Base-by-base conservation (phyloP, 2,329 filamentous ascomycete genomes). In the Talaromyces atroroseus region DNA sequence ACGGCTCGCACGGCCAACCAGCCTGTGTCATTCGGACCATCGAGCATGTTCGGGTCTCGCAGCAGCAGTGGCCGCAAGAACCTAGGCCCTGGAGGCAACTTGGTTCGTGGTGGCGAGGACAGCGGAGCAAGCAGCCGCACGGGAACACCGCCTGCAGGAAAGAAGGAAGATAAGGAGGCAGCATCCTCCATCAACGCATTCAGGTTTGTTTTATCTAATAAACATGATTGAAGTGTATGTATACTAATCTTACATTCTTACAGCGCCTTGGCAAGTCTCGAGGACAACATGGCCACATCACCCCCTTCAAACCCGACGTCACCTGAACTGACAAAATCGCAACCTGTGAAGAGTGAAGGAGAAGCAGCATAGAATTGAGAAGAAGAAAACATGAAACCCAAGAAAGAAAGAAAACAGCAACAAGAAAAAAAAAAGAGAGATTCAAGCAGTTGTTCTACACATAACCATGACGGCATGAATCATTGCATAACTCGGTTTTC, bases 111-210 rank as follows among this genome's bases (percentile, higher is more conserved):
- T 60, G 86, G 85, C 59, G 91, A 95, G 66, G 91, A 95, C 65
- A 96, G 92, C 60, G 89, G 85, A 65, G 84, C 87, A 63, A 95
- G 90, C 55, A 96, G 92, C 59, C 86, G 94, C 64, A 95, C 90
- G 56, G 90, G 89, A 66, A 97, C 92, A 49, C 92, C 92, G 55
- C 89, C 91, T 47, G 79, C 80, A 23, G 78, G 80, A 65, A 83
- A 84, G 66, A 84, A 86, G 72, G 79, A 84, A 63, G 76, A 80
- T 60, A 81, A 82, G 69, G 76, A 80, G 60, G 82, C 82, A 66
- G 81, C 82, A 53, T 87, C 84, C 58, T 88, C 88, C 68, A 84
- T 86, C 64, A 99, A 99, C 79, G 87, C 92, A 65, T 99, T 96
- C 79, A 92, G 90, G 92, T 96, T 84, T 81, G 87, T 64, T 60